phyloP scores from a whole-genome alignment of 164 flowering plant species.

The Vitis riparia region DNA sequence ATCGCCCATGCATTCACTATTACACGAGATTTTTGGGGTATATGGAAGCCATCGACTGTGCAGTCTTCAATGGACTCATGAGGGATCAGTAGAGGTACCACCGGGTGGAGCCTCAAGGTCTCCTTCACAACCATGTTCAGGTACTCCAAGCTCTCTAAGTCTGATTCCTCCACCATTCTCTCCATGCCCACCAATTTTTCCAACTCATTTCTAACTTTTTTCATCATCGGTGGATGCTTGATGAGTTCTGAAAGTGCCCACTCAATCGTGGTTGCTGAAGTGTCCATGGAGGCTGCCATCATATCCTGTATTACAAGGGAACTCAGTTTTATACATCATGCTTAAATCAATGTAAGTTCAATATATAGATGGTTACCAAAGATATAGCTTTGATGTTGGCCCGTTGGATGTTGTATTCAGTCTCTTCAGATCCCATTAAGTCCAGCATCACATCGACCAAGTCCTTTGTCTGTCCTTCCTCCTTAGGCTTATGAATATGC shows the following conservation, averaged over 20 bases:
- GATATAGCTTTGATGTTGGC: conserved; percentile 45
- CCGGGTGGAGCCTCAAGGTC: conserved; percentile 8
- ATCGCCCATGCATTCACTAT: conserved; percentile 19
- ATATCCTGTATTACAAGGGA: conserved; percentile 5
- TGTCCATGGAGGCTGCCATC: conserved; percentile 18
- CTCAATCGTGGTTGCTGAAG: conserved; percentile 18
- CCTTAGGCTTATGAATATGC: conserved; percentile 20
- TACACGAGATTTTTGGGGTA: conserved; percentile 6
- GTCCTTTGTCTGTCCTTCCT: conserved; percentile 26
- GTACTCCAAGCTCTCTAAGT: conserved; percentile 8
- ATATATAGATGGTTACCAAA: conserved; percentile 20
- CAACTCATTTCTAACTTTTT: conserved; percentile 16
- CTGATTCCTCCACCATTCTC: conserved; percentile 18
- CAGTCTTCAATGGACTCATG: conserved; percentile 4
- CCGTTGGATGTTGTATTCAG: conserved; percentile 30
- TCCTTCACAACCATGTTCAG: conserved; percentile 15
- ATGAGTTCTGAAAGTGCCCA: conserved; percentile 25
- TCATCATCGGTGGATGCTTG: conserved; percentile 11
- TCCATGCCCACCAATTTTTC: conserved; percentile 3
- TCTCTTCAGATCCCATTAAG: conserved; percentile 26
- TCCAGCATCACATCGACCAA: conserved; percentile 47
- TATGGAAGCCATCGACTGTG: conserved; percentile 3
- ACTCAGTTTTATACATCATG: too few relatives aligned
- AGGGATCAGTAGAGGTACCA: conserved; percentile 3
- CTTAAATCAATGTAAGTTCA: conserved; percentile 5